Base-by-base conservation (phyloP, 2,329 filamentous ascomycete species). In the Immersiporthe knoxdaviesiana region DNA sequence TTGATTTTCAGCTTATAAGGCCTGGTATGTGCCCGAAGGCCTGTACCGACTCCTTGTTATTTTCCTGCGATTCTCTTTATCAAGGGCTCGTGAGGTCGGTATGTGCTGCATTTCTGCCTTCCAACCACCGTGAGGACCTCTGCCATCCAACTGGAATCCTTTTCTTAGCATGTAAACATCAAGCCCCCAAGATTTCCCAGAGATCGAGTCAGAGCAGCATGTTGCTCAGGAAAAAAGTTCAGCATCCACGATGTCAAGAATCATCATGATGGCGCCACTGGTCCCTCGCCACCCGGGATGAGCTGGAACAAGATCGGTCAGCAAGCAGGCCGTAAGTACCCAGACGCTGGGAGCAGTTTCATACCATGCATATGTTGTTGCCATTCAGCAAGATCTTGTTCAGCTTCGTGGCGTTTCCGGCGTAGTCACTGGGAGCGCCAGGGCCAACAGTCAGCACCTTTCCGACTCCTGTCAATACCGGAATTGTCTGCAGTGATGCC, bases 311-410 rank as follows among this genome's bases (percentile, higher is more conserved):
- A 4, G 18, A 68, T 77, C 50, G 75, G 70, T 24, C 27, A 35
- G 21, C 1, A 14, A 27, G 39, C 16, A 47, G 30, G 39, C 21
- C 14, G 30, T 7, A 65, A 4, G 35, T 18, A 10, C 2, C 35
- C 8, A 24, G 16, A 27, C 21, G 50, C 16, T 18, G 1, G 21
- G 41, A 37, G n/a, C 37, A 54, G 66, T 74, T 74, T 74, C 85
- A 68, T 87, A 97, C 96, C 96, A 99, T 99, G 92, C 95, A 98
- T 73, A 99, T 93, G 77, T 98, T 98, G 83, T 99, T 99, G 68
- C 96, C 96, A 77, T 99, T 99, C 52, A 99, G 84, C 56, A 99
- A 83, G 71, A 99, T 97, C 85, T 98, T 98, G 65, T 94, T 88
- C 54, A 99, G 88, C 80, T 97, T 97, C 60, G 90, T 92, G 80